These are phyloP conservation scores for Colletotrichum euphorbiae DNA, from an alignment of 2,329 filamentous ascomycete species.

Conservation along the genomic window DNA sequence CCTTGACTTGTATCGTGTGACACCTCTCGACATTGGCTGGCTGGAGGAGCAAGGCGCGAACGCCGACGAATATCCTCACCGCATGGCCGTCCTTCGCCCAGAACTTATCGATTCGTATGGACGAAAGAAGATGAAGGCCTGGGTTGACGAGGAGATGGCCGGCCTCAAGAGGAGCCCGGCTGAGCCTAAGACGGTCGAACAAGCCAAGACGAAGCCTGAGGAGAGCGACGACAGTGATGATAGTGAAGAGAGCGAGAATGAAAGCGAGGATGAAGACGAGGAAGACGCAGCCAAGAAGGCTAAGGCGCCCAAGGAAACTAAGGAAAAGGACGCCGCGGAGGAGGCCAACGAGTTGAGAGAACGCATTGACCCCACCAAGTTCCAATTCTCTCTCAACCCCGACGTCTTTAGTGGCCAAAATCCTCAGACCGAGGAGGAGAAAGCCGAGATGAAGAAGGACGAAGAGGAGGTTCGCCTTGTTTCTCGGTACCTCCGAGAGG, in stretches of 20 bases:
- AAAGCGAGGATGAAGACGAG: slow-evolving; percentile 51
- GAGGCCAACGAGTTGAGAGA: slow-evolving; percentile 58
- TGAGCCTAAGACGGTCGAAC: slow-evolving; percentile 6
- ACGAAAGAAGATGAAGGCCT: slow-evolving; percentile 88
- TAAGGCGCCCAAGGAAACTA: slow-evolving; percentile 41
- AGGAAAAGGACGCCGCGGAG: slow-evolving; percentile 43
- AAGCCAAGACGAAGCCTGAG: slow-evolving; percentile 44
- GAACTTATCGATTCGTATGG: slow-evolving; percentile 91
- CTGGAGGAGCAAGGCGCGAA: slow-evolving; percentile 76
- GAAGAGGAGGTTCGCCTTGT: slow-evolving; percentile 89
- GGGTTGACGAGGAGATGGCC: slow-evolving; percentile 82
- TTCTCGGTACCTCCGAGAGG: slow-evolving; percentile 80
- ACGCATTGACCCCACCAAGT: slow-evolving; percentile 86
- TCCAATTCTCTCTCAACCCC: slow-evolving; percentile 90
- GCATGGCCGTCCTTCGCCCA: slow-evolving; percentile 92
- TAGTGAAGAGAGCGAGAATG: slow-evolving; percentile 49
- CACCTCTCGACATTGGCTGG: slow-evolving; percentile 91
- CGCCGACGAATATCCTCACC: slow-evolving; percentile 79
- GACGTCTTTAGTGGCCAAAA: slow-evolving; percentile 94
- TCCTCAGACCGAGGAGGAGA: slow-evolving; percentile 91
- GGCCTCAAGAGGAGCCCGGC: slow-evolving; percentile 55
- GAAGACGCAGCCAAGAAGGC: slow-evolving; percentile 48
- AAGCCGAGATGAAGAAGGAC: slow-evolving; percentile 82
- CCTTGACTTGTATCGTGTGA: slow-evolving; percentile 95
- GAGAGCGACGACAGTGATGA: slow-evolving; percentile 42